A percentile compares a stretch with the other conserved stretches of the same genome.
These are phyloP conservation scores for Erythrobasidium yunnanense DNA, from an alignment of 768 basidiomycete species.

Conservation along the genomic window DNA sequence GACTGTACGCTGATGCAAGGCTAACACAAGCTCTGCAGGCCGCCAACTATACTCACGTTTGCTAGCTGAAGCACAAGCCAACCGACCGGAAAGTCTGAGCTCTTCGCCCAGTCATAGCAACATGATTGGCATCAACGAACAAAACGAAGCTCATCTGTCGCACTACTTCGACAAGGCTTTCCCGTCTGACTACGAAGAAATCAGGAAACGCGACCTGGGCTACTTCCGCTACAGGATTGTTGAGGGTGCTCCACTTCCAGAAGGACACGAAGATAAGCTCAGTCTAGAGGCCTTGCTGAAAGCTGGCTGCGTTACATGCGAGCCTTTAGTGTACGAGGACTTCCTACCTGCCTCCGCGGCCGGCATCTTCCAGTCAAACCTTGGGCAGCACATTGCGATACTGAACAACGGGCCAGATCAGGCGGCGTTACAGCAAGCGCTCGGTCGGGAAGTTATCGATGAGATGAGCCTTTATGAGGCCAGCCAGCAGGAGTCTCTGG, in stretches of 20 bases:
- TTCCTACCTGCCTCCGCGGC: constrained; percentile 41
- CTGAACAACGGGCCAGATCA: constrained; percentile 24
- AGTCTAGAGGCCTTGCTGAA: constrained; percentile 34
- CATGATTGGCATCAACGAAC: constrained; percentile 11
- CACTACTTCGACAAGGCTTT: constrained; percentile 33
- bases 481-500: constrained; percentile 30
- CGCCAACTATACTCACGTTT: constrained; percentile 1
- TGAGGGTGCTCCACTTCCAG: not conserved
- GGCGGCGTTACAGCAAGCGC: constrained; percentile 34
- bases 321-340: constrained; percentile 39
- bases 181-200: constrained; percentile 36
- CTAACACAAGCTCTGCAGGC: not conserved
- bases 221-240: constrained; percentile 35
- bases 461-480: constrained; percentile 36
- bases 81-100: not conserved
- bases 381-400: constrained; percentile 31
- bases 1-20: constrained; percentile 27
- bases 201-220: constrained; percentile 34
- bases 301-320: constrained; percentile 29
- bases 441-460: constrained; percentile 35
- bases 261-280: not conserved
- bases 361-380: constrained; percentile 39
- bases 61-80: constrained; percentile 1
- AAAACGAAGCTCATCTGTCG: constrained; percentile 33
- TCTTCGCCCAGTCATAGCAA: constrained; percentile 14